Evolutionary conservation across 2,329 filamentous ascomycete species (phyloP).

Genomic region (Aspergillus ustus): DNA sequence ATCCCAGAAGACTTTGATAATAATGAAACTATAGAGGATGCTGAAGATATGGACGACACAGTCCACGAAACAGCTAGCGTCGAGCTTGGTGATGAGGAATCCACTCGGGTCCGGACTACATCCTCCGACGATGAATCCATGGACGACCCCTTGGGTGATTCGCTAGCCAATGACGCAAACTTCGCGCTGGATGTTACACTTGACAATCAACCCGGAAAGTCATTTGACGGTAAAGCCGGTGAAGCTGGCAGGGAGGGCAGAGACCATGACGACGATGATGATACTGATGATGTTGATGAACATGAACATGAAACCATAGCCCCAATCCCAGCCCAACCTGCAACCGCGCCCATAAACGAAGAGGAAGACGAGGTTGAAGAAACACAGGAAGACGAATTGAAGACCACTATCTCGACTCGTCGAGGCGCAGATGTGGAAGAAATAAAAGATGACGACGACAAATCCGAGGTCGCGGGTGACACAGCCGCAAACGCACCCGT

Average conservation of each 20-base stretch:
- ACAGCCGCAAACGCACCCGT: not conserved
- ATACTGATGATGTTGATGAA: not conserved
- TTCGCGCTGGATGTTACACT: not conserved
- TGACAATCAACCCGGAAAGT: not conserved
- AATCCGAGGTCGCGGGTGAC: not conserved
- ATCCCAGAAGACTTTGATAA: not conserved
- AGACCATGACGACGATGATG: not conserved
- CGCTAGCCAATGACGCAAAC: not conserved
- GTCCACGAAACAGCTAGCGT: constrained; percentile 42
- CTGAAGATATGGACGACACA: constrained; percentile 23
- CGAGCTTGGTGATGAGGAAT: constrained; percentile 40
- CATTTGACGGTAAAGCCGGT: not conserved
- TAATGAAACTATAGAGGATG: constrained; percentile 11
- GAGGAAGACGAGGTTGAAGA: not conserved
- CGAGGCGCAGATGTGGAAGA: too few species aligned
- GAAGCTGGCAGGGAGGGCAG: not conserved
- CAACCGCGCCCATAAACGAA: not conserved
- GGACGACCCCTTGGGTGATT: not conserved
- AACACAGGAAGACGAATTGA: not conserved
- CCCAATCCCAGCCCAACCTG: not conserved
- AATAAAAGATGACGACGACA: not conserved
- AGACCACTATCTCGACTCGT: too few species aligned
- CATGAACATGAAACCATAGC: not conserved
- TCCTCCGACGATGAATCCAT: not conserved
- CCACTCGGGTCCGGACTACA: not conserved